phyloP scores from a whole-genome alignment of 2,329 filamentous ascomycete species.

The Penicillium hordei region DNA sequence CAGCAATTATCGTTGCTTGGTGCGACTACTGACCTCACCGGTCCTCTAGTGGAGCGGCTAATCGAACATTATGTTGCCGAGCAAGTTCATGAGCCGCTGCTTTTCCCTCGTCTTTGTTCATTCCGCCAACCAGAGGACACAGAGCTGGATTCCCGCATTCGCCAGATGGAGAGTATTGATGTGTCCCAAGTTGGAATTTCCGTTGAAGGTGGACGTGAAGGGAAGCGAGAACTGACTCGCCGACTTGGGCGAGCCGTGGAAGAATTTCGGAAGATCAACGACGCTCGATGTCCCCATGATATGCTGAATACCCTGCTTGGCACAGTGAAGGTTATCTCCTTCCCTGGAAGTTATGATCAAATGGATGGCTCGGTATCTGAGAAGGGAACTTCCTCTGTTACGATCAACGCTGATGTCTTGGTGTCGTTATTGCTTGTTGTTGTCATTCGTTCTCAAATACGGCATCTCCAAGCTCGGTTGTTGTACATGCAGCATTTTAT shows the following conservation, averaged over 20 bases:
- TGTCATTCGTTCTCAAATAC: constrained; percentile 84
- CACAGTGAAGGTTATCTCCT: constrained; percentile 81
- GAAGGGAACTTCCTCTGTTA: constrained; percentile 57
- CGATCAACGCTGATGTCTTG: constrained; percentile 83
- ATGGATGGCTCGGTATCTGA: constrained; percentile 48
- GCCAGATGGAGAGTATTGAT: constrained; percentile 90
- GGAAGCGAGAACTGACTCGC: constrained; percentile 77
- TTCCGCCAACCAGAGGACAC: constrained; percentile 79
- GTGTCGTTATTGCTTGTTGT: constrained; percentile 90
- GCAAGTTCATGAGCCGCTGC: constrained; percentile 78
- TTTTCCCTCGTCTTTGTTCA: constrained; percentile 79
- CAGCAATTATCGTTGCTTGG: constrained; percentile 89
- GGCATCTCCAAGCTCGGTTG: constrained; percentile 81
- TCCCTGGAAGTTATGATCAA: constrained; percentile 51
- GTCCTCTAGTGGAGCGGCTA: constrained; percentile 84
- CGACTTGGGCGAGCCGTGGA: constrained; percentile 78
- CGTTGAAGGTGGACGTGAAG: constrained; percentile 73
- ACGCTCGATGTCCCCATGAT: constrained; percentile 77
- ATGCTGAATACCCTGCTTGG: constrained; percentile 80
- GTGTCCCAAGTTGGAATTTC: constrained; percentile 90
- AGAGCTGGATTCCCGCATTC: constrained; percentile 84
- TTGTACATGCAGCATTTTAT: constrained; percentile 98
- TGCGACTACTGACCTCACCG: constrained; percentile 89
- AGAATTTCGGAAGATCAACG: constrained; percentile 81
- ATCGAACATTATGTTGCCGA: constrained; percentile 95